Evolutionary conservation across 2,329 filamentous ascomycete species (phyloP), one percentile per base, ranked within the genome.

Genomic region (Hysterium pulicare): DNA sequence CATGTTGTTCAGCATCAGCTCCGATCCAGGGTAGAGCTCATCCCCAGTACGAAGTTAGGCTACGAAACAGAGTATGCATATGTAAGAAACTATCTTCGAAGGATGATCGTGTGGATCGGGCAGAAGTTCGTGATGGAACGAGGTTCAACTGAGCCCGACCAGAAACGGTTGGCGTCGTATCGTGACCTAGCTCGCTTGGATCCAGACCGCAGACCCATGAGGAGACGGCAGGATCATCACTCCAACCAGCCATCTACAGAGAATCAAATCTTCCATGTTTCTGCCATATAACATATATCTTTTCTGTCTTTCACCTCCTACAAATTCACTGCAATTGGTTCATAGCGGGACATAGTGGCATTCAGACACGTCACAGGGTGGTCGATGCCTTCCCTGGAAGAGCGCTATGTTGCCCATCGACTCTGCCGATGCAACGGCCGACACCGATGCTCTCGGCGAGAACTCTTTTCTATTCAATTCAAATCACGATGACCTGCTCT

Each of bases 401-500:
- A 41, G 48, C 47, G 49, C 44, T 48, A 39, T 39, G 37, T 39
- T 39, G 54, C 57, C 41, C 49, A 66, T 67, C 61, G 65, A 62
- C 51, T 58, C 60, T 37, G 57, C 61, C 45, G 54, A 66, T 49
- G 48, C 60, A 43, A 56, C 58, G 40, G 47, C 53, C 55, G 61
- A 65, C 44, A 46, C 58, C 45, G 58, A 55, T 49, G 57, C 55
- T 28, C 51, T 66, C 51, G 56, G 63, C 51, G 61, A 64, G 43
- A 54, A 53, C 45, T 51, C 58, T n/a, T 61, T 58, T 47, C 54
- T 66, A 38, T 67, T 67, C 53, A 54, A 54, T 23, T 54, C 57
- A 39, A 48, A 51, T 39, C 54, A 62, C 40, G 50, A 62, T 54
- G 58, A 53, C 34, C 45, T 64, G 40, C 41, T 66, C 31, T 56